Conservation (phyloP, 805 yeast species). For the Candida gorgasii region DNA sequence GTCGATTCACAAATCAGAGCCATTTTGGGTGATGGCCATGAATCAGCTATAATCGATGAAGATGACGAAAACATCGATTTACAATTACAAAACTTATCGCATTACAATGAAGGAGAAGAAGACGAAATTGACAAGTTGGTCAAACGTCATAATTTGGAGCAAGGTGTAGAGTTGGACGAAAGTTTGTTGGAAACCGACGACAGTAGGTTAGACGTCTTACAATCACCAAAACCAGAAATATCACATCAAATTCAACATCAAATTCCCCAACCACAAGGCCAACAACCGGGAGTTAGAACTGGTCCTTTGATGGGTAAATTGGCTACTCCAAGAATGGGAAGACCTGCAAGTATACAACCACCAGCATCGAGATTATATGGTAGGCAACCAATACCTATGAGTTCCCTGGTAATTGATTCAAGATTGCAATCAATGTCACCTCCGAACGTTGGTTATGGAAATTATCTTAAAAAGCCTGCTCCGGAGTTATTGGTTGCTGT, state of each 20-base stretch:
- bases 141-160: conserved; percentile 34
- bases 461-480: conserved; percentile 28
- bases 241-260: background rate
- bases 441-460: conserved; percentile 7
- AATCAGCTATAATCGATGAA: conserved; percentile 25
- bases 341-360: conserved; percentile 47
- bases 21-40: conserved; percentile 28
- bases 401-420: conserved; percentile 19
- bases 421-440: conserved; percentile 22
- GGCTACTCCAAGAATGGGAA: conserved; percentile 43
- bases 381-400: conserved; percentile 13
- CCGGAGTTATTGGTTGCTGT: conserved; percentile 25
- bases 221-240: background rate
- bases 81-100: conserved; percentile 3
- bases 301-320: conserved; percentile 36
- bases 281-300: conserved; percentile 13
- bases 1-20: conserved; percentile 35
- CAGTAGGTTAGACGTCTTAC: conserved; percentile 18
- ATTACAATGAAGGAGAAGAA: conserved; percentile 27
- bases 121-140: conserved; percentile 39
- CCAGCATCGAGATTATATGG: conserved; percentile 41
- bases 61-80: conserved; percentile 10
- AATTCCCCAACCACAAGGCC: background rate
- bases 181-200: conserved; percentile 13
- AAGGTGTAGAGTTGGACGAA: conserved; percentile 31